phyloP scores from a whole-genome alignment of 371 early-diverging fungal species.

The Chytridiales sp. region DNA sequence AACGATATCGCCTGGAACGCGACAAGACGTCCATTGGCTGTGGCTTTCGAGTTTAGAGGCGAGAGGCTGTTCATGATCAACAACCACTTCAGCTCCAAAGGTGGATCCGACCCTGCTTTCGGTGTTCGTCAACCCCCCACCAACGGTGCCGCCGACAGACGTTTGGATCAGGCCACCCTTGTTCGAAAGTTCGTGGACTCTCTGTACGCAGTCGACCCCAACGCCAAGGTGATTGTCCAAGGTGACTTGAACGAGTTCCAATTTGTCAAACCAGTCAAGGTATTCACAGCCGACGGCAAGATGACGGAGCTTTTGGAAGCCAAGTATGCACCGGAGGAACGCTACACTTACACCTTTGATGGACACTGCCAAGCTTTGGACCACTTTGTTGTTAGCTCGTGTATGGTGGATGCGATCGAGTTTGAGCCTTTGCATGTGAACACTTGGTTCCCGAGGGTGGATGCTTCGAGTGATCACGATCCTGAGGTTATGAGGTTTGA shows the following conservation, averaged over 20 bases:
- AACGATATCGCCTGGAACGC: conserved; percentile 14
- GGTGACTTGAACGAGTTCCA: conserved; percentile 27
- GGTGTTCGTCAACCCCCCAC: conserved; percentile 18
- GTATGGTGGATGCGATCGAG: background rate
- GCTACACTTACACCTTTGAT: conserved; percentile 27
- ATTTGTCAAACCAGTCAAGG: conserved; percentile 10
- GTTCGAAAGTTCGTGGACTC: conserved; percentile 5
- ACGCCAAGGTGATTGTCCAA: conserved; percentile 15
- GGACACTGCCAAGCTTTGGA: conserved; percentile 22
- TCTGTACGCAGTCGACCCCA: conserved; percentile 11
- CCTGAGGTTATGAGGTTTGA: conserved; percentile 11
- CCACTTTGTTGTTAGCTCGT: conserved; percentile 12
- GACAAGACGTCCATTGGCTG: conserved; percentile 12
- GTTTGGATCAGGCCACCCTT: conserved; percentile 13
- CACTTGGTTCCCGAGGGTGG: too few species aligned
- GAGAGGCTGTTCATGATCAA: conserved; percentile 15
- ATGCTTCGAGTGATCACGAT: conserved; percentile 21
- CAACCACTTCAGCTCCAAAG: conserved; percentile 22
- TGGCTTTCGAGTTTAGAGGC: conserved; percentile 14
- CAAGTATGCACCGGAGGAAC: background rate
- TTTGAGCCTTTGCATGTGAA: conserved; percentile 19
- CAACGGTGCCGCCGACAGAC: conserved; percentile 12
- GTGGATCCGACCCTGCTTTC: conserved; percentile 5
- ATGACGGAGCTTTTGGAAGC: conserved; percentile 12
- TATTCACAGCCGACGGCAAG: background rate